phyloP scores from a whole-genome alignment of 306 rosid species.

The Carpinus fangiana region DNA sequence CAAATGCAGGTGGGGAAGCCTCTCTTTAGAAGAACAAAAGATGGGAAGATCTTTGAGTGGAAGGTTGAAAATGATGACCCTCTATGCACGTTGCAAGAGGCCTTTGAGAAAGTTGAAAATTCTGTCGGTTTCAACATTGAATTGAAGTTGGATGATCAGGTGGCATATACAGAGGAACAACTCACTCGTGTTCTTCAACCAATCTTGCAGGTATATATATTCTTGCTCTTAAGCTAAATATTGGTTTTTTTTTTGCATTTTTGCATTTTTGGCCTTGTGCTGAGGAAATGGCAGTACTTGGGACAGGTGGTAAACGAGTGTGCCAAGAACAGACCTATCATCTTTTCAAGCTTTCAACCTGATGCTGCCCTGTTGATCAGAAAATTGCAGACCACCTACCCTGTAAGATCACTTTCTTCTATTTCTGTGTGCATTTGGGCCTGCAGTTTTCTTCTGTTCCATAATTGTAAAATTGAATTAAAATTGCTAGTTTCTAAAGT shows the following conservation, averaged over 20 bases:
- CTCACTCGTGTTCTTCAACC: conserved; percentile 55
- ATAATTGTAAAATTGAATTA: neutral
- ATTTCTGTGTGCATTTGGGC: neutral
- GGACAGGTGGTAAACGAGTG: conserved; percentile 53
- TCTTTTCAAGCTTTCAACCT: conserved; percentile 77
- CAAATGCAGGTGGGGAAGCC: conserved; percentile 41
- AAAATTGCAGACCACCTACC: conserved; percentile 60
- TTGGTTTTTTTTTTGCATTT: too few relatives aligned
- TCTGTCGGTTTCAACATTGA: conserved; percentile 77
- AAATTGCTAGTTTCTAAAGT: too few relatives aligned
- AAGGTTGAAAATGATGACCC: conserved; percentile 71
- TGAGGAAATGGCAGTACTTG: neutral
- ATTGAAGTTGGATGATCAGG: conserved; percentile 70
- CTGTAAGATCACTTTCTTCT: conserved; percentile 45
- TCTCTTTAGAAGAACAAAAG: conserved; percentile 55
- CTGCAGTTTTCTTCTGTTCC: neutral
- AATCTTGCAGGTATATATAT: conserved; percentile 42
- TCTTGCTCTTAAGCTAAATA: neutral
- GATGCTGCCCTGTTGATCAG: conserved; percentile 64
- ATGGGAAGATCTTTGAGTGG: conserved; percentile 55
- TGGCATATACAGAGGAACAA: conserved; percentile 47
- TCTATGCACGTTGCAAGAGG: conserved; percentile 74
- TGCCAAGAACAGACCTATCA: conserved; percentile 62
- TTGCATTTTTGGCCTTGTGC: neutral
- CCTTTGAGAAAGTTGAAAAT: conserved; percentile 49